Percentiles rank a stretch among this genome's conserved stretches.
phyloP scores from a whole-genome alignment of 176 grass and related monocot species.

The Poa annua region DNA sequence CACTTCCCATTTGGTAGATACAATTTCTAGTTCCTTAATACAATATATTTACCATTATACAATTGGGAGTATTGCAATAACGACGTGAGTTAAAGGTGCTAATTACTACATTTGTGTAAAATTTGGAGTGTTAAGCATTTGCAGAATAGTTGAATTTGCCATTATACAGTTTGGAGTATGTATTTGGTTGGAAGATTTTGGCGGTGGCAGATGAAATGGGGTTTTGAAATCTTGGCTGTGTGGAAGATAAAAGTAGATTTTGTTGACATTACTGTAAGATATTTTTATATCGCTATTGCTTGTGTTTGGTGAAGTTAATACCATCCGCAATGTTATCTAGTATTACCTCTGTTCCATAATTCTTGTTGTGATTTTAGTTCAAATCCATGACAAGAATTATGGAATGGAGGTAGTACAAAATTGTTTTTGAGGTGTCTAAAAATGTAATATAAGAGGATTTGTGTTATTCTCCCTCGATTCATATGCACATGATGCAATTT shows the following conservation, averaged over 20 bases:
- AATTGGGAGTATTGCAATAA: background rate
- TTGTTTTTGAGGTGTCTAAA: slow-evolving; percentile 21
- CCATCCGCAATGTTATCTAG: background rate
- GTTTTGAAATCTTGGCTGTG: background rate
- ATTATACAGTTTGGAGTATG: background rate
- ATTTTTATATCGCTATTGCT: background rate
- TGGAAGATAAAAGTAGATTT: background rate
- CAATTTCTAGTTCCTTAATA: slow-evolving; percentile 4
- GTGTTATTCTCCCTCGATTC: background rate
- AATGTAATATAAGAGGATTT: background rate
- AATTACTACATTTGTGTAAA: background rate
- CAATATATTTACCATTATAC: background rate
- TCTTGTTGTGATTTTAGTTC: too few relatives aligned
- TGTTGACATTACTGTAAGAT: background rate
- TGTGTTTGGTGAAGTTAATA: slow-evolving; percentile 24
- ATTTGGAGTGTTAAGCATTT: background rate
- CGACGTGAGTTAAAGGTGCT: background rate
- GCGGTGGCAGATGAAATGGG: background rate
- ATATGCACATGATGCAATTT: background rate
- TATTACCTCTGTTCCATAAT: too few relatives aligned
- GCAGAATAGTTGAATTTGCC: background rate
- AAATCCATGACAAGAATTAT: too few relatives aligned
- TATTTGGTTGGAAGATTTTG: background rate
- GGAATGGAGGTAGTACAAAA: background rate
- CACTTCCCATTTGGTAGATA: slow-evolving; percentile 2